phyloP scores from a whole-genome alignment of 768 basidiomycete species.

The Suillus hirtellus region DNA sequence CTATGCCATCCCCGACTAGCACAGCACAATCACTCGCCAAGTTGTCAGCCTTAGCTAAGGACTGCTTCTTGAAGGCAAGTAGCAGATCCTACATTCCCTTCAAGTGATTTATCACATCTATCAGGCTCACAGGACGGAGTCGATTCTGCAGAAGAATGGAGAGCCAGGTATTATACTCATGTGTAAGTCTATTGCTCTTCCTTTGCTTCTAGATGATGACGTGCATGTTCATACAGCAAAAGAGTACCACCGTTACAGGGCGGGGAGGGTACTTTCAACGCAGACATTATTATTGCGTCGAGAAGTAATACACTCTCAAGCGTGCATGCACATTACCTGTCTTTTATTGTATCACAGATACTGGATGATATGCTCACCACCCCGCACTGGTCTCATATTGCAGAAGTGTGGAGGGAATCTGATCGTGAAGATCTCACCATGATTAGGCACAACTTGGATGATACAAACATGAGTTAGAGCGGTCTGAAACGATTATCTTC shows the following conservation, averaged over 20 bases:
- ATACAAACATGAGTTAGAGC: slow-evolving; percentile 27
- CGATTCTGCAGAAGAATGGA: slow-evolving; percentile 58
- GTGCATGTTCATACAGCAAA: slow-evolving; percentile 36
- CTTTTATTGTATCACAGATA: slow-evolving; percentile 38
- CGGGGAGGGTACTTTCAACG: slow-evolving; percentile 47
- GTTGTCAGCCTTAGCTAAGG: slow-evolving; percentile 19
- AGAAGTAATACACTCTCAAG: slow-evolving; percentile 35
- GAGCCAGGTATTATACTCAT: slow-evolving; percentile 43
- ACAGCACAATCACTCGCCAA: slow-evolving; percentile 23
- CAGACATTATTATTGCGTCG: slow-evolving; percentile 54
- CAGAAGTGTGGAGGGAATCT: slow-evolving; percentile 41
- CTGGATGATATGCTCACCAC: slow-evolving; percentile 56
- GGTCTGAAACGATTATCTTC: too few relatives aligned
- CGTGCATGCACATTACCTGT: background rate
- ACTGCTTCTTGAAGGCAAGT: slow-evolving; percentile 20
- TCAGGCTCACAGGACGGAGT: slow-evolving; percentile 22
- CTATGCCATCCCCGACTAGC: slow-evolving; percentile 51
- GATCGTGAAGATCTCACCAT: slow-evolving; percentile 46
- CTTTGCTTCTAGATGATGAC: background rate
- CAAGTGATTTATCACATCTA: background rate
- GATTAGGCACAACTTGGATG: slow-evolving; percentile 61
- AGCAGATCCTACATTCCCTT: background rate
- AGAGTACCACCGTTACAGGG: slow-evolving; percentile 39
- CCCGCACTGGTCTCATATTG: slow-evolving; percentile 53
- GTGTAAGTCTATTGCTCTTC: slow-evolving; percentile 18